Percentiles rank a stretch among this genome's conserved stretches.
Evolutionary conservation across 345 rosid species (phyloP).

Genomic region (Excoecaria agallocha): DNA sequence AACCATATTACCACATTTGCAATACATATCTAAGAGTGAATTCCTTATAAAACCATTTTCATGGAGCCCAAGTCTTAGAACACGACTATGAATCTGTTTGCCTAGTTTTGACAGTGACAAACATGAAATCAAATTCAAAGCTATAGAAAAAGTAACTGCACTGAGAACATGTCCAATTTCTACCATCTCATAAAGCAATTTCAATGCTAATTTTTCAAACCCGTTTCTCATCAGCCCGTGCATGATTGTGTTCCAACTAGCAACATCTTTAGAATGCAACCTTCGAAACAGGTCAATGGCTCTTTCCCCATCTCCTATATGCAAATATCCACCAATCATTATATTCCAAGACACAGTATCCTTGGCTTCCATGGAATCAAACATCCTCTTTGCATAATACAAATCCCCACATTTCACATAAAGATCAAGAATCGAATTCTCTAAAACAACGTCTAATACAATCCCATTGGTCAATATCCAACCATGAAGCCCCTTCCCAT

Average conservation of each 20-base stretch:
- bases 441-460: conserved; percentile 38
- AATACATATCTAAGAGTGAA: conserved; percentile 50
- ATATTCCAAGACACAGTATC: conserved; percentile 47
- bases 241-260: conserved; percentile 49
- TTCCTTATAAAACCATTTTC: conserved; percentile 36
- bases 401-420: conserved; percentile 44
- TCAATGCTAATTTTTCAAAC: conserved; percentile 35
- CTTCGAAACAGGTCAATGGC: conserved; percentile 38
- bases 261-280: conserved; percentile 32
- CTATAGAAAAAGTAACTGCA: conserved; percentile 37
- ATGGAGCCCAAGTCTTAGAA: conserved; percentile 29
- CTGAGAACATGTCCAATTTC: conserved; percentile 32
- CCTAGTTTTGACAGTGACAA: conserved; percentile 35
- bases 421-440: conserved; percentile 47
- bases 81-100: conserved; percentile 41
- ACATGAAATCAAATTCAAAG: conserved; percentile 44
- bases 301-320: conserved; percentile 33
- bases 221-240: conserved; percentile 44
- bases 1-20: conserved; percentile 45
- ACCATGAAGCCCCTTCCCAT: conserved; percentile 50
- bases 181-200: conserved; percentile 42
- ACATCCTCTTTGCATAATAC: conserved; percentile 28
- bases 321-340: conserved; percentile 38
- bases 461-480: conserved; percentile 43
- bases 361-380: conserved; percentile 37